Evolutionary conservation across 139 green algal genomes (phyloP).

Genomic region (Haematococcus lacustris): DNA sequence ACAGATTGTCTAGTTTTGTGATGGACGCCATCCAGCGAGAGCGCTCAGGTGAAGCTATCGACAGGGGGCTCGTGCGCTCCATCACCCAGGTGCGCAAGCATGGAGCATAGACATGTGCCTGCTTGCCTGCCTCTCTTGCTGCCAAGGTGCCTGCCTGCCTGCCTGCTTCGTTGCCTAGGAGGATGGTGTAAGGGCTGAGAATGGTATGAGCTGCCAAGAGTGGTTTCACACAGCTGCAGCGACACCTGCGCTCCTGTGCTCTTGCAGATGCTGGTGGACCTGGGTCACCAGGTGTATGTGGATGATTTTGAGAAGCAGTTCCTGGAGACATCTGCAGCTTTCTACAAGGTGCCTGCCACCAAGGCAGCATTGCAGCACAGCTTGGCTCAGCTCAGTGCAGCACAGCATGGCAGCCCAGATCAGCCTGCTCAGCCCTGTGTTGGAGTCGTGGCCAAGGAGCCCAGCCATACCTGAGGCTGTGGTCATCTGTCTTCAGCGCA

Average conservation of each 20-base stretch:
- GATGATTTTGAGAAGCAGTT: constrained; percentile 91
- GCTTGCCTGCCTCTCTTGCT: too few species aligned
- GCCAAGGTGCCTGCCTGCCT: too few species aligned
- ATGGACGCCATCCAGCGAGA: constrained; percentile 66
- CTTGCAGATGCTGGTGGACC: constrained; percentile 84
- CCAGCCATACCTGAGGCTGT: too few species aligned
- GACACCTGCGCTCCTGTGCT: background rate
- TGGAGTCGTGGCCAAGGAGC: too few species aligned
- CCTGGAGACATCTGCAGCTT: constrained; percentile 71
- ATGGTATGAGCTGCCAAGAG: background rate
- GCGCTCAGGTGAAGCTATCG: constrained; percentile 77
- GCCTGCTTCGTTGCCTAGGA: background rate
- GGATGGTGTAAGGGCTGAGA: background rate
- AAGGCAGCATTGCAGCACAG: too few species aligned
- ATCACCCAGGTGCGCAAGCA: constrained; percentile 51
- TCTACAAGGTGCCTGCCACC: constrained; percentile 85
- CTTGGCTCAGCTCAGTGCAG: too few species aligned
- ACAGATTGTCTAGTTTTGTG: constrained; percentile 68
- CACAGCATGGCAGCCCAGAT: too few species aligned
- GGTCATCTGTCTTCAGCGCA: too few species aligned
- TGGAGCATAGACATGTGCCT: too few species aligned
- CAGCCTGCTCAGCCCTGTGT: too few species aligned
- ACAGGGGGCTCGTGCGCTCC: constrained; percentile 67
- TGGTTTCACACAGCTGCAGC: background rate
- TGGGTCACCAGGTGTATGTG: constrained; percentile 76